Evolutionary conservation across 208 protist genomes (phyloP), one percentile per base, ranked within the genome.

Genomic region (Kentomonas sorsogonicus): DNA sequence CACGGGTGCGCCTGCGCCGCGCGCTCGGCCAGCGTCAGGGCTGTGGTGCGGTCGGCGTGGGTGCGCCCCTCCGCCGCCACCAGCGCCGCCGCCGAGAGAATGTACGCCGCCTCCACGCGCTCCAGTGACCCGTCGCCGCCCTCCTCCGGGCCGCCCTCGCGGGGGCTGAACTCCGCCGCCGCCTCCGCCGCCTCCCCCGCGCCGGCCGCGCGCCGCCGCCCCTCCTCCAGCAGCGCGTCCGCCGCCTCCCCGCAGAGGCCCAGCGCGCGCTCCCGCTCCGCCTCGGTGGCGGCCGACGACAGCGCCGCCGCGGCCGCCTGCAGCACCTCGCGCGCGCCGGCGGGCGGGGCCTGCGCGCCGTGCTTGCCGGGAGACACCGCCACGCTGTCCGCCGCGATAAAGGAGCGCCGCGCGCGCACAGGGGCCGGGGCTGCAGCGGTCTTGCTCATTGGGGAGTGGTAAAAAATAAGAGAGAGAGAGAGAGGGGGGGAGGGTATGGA

Each of bases 241-340:
- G 77, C 77, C 0, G 72, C 75, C 27, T 83, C 75, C 48, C 83
- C 77, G 40, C 79, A 74, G 57, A 86, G 59, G 22, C 57, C 46
- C 16, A 86, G 29, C 15, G 74, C 41, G 20, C 75, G 77, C 33
- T 71, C 47, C 46, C 41, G 38, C 1, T 48, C 63, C 33, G 53
- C 33, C 16, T 48, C 54, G 48, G 44, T 63, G 46, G 51, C 44
- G 25, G 31, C 30, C 15, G 53, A 9, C 44, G 70, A 65, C 4
- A 89, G 65, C 6, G 79, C 72, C 15, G 72, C 67, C 22, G 75
- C 70, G 30, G 67, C 54, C 25, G 76, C 43, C 36, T 77, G 66
- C 34, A 77, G 34, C 74, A 64, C 84, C 33, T 79, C 72, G 0
- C 40, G 30, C 16, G 53, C 60, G 23, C 31, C 16, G 15, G 58